Base-by-base conservation (phyloP, 2,329 filamentous ascomycete genomes). In the Xylariaceae sp. region DNA sequence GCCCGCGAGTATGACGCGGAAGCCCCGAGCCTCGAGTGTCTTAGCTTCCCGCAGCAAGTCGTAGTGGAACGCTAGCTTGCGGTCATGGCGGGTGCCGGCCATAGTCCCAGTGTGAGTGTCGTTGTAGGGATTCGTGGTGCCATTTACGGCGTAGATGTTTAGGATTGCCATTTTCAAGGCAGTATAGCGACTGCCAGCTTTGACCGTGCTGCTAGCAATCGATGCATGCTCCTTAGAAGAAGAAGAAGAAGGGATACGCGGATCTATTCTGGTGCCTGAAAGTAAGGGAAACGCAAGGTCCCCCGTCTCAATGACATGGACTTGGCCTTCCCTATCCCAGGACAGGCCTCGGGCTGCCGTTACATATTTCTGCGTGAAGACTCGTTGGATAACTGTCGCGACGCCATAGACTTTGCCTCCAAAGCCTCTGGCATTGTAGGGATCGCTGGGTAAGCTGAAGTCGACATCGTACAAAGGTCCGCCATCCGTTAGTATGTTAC, bases 101-200 rank as follows among this genome's bases (percentile, higher is more conserved):
- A 67, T 45, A 7, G 47, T 43, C 3, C 73, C 73, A 0, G 65
- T 74, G 2, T 48, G n/a, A 0, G 70, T 58, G 40, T 68, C 61
- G 15, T 65, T 65, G 53, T 76, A 76, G 0, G 64, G 56, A 19
- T 64, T 65, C 0, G 65, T 58, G 0, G 74, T 78, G 2, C 74
- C 74, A 50, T 77, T 78, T 11, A 76, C 68, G 31, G 71, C 69
- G 49, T 76, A 78, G 22, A 76, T 63, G 48, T 78, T 77, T 52
- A 76, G 63, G 17, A 79, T 54, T 1, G 69, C 68, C 1, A 76
- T 43, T 26, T 60, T 65, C 11, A 37, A n/a, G n/a, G n/a, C n/a
- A n/a, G n/a, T n/a, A n/a, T n/a, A n/a, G n/a, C n/a, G 4, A 3
- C n/a, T n/a, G n/a, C n/a, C n/a, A n/a, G n/a, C n/a, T n/a, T n/a